Evolutionary conservation across 2,329 filamentous ascomycete genomes (phyloP).

Genomic region (Fusarium duplospermum): DNA sequence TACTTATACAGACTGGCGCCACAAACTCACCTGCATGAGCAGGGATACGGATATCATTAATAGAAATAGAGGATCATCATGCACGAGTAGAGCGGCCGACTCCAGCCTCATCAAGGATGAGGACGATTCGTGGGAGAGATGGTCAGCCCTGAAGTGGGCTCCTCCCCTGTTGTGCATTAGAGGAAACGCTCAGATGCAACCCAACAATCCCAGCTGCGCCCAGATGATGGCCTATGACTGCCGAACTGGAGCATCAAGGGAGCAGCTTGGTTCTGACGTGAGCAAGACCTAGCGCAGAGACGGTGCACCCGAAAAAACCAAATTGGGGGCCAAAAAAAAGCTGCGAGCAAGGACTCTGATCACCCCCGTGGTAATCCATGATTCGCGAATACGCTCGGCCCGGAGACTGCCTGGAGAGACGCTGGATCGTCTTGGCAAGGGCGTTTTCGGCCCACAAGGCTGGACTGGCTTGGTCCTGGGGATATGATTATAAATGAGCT

Average conservation of each 20-base stretch:
- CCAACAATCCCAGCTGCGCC: not conserved
- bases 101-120: not conserved
- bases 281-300: slow-evolving; percentile 5
- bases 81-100: not conserved
- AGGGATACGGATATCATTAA: not conserved
- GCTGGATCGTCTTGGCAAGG: slow-evolving; percentile 3
- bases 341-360: not conserved
- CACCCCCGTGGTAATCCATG: not conserved
- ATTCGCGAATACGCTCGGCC: not conserved
- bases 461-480: slow-evolving; percentile 30
- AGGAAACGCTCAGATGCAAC: slow-evolving; percentile 1
- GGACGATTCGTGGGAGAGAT: not conserved
- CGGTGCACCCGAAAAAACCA: not conserved
- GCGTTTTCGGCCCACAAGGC: slow-evolving; percentile 24
- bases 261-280: slow-evolving; percentile 19
- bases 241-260: not conserved
- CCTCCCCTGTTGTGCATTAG: not conserved
- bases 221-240: not conserved
- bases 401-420: not conserved
- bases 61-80: not conserved
- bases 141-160: not conserved
- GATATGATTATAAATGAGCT: slow-evolving; percentile 15
- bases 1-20: slow-evolving; percentile 18
- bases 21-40: not conserved
- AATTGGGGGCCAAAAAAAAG: not conserved